Evolutionary conservation across 108 stramenopile genomes (phyloP), one percentile per base, ranked within the genome.

Genomic region (Fragilaria radians): DNA sequence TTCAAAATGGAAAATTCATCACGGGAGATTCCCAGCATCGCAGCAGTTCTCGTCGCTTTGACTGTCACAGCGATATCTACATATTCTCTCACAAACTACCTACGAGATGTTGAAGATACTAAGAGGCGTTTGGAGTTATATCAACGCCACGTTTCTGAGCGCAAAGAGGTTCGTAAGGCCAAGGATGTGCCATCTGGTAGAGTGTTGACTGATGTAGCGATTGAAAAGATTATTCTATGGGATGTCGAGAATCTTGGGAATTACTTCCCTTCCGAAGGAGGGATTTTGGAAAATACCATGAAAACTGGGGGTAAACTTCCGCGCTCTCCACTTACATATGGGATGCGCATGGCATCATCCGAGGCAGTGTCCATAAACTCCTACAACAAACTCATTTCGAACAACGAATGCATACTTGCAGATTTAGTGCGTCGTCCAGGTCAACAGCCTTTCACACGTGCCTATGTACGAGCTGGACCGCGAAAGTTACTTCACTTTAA

Each of bases 381-480:
- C 19, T 94, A 88, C 87, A 94, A 94, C 70, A 84, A 88, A 52
- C 70, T 94, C 34, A 86, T 93, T 31, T 81, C 80, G 0, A 71
- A 75, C 31, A 71, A 93, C 28, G 87, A 96, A 64, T 87, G 85
- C 63, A 91, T 96, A 25, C 57, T 96, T 25, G 83, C 75, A 18
- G 83, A 92, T 23, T 76, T 96, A 54, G 87, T 88, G 1, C 81
- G 87, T 26, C 86, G 84, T 54, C 85, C 88, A 5, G 70, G 69
- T 46, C 30, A 57, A 14, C 57, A 54, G 19, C 51, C 59, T 25
- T 19, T 66, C 23, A 76, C 89, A 17, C 64, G 61, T 5, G 92
- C 86, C 18, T 96, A 85, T 66, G 63, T 93, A 2, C 78, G 95
- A 24, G 95, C 95, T 22, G 95, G 95, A 4, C 96, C 98, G 1